Evolutionary conservation across 129 eudicot species (phyloP), one percentile per base, ranked within the genome.

Genomic region (Lactuca sativa): DNA sequence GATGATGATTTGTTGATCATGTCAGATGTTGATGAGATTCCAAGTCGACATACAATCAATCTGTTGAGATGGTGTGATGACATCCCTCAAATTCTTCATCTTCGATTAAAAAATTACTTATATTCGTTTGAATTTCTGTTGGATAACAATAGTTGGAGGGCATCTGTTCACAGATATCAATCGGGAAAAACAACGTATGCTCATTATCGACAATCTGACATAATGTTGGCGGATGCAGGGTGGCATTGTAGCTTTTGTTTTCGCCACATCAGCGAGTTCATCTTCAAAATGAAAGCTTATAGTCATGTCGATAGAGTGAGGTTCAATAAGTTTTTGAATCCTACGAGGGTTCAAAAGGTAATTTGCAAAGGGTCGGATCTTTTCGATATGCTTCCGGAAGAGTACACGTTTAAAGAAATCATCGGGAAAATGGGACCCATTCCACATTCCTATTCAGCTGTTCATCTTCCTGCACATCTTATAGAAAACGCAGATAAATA

Each of bases 181-280:
- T 74, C 91, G 0, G 97, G 97, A 10, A 86, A 82, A 64, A 91
- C 97, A 7, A 86, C 81, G 15, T 91, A 91, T 33, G 97, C 97
- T 44, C 97, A 91, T 77, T 91, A 73, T 67, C 81, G 97, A 5
- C 97, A 91, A 60, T 83, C 97, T 37, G 92, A 91, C 74, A 85
- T 44, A 0, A 82, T 88, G 62, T 76, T 91, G 81, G 92, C 97
- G 0, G 97, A 91, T 66, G 90, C 97, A 4, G 97, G 97, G 61
- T 91, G 97, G 97, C 97, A 91, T 73, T 91, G 97, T 44, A 88
- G 96, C 96, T 90, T 90, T 34, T 91, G 97, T 66, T 91, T 91
- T 49, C 86, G 97, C n/a, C 84, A n/a, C 12, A 86, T 91, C 56
- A 86, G 82, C 6, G 96, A 91, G 78, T 88, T 91, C 32, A 78